phyloP scores from a whole-genome alignment of 1,284 basidiomycete species.

The Phylloporus sp. region DNA sequence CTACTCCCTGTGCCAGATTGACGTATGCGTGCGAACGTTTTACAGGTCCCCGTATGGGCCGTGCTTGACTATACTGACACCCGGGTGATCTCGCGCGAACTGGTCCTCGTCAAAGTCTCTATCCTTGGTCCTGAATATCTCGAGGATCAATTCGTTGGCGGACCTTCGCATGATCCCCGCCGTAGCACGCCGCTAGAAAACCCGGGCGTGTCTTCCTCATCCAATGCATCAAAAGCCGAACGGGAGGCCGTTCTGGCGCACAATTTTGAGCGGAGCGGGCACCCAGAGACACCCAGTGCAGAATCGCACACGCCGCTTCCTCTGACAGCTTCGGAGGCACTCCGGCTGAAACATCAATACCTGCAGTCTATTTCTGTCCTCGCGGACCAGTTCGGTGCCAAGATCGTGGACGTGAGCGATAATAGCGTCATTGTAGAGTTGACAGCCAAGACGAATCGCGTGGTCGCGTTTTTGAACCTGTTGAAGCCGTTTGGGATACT shows the following conservation, averaged over 20 bases:
- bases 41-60: conserved; percentile 94
- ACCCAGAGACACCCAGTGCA: conserved; percentile 40
- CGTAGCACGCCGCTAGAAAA: conserved; percentile 33
- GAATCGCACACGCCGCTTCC: conserved; percentile 48
- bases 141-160: conserved; percentile 85
- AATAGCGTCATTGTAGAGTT: conserved; percentile 95
- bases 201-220: conserved; percentile 20
- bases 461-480: conserved; percentile 93
- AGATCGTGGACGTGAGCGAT: conserved; percentile 94
- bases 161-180: conserved; percentile 81
- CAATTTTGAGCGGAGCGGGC: conserved; percentile 73
- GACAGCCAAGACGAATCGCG: conserved; percentile 89
- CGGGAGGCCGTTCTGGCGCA: conserved; percentile 76
- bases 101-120: conserved; percentile 91
- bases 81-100: conserved; percentile 85
- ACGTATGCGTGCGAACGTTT: conserved; percentile 1
- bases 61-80: conserved; percentile 96
- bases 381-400: conserved; percentile 89
- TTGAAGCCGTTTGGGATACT: conserved; percentile 95
- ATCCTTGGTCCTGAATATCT: conserved; percentile 98
- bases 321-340: conserved; percentile 81
- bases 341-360: conserved; percentile 91
- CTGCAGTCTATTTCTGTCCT: conserved; percentile 87
- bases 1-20: neutral
- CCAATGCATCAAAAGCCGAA: conserved; percentile 61